Conservation (phyloP, 1,284 basidiomycete species). For the Apiotrichum porosum region DNA sequence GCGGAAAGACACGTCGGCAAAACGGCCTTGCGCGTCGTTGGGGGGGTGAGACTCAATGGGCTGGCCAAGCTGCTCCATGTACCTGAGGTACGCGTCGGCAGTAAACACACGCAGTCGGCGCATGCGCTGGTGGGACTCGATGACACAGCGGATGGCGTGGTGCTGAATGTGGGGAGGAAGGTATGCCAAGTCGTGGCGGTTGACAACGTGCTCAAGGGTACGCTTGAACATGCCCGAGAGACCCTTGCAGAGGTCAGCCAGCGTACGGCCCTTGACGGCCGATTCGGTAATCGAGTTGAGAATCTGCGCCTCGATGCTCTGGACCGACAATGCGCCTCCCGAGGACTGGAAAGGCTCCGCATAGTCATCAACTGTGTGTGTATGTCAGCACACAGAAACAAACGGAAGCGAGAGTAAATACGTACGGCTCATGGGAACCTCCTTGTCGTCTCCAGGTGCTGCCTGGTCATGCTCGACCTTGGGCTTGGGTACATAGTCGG, state of each 20-base stretch:
- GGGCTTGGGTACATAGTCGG: slow-evolving; percentile 14
- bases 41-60: slow-evolving; percentile 14
- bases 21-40: slow-evolving; percentile 21
- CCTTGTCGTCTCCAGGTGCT: slow-evolving; percentile 1
- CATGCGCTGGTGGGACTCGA: slow-evolving; percentile 34
- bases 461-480: too few relatives aligned
- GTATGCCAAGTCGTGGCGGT: slow-evolving; percentile 24
- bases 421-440: neutral
- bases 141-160: slow-evolving; percentile 22
- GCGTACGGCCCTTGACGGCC: slow-evolving; percentile 21
- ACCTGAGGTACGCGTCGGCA: slow-evolving; percentile 20
- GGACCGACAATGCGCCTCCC: slow-evolving; percentile 9
- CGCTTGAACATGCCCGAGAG: slow-evolving; percentile 28
- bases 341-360: slow-evolving; percentile 9
- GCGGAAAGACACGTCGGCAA: slow-evolving; percentile 20
- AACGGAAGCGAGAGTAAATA: too few relatives aligned
- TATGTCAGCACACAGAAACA: neutral
- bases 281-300: slow-evolving; percentile 18
- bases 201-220: slow-evolving; percentile 31
- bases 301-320: slow-evolving; percentile 29
- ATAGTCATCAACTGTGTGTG: slow-evolving; percentile 14
- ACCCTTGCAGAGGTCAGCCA: slow-evolving; percentile 19
- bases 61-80: slow-evolving; percentile 22
- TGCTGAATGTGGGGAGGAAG: slow-evolving; percentile 30
- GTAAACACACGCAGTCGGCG: slow-evolving; percentile 32